These are phyloP conservation scores for Diospyros kaki DNA, from an alignment of 148 eudicot genomes.

Conservation along the genomic window DNA sequence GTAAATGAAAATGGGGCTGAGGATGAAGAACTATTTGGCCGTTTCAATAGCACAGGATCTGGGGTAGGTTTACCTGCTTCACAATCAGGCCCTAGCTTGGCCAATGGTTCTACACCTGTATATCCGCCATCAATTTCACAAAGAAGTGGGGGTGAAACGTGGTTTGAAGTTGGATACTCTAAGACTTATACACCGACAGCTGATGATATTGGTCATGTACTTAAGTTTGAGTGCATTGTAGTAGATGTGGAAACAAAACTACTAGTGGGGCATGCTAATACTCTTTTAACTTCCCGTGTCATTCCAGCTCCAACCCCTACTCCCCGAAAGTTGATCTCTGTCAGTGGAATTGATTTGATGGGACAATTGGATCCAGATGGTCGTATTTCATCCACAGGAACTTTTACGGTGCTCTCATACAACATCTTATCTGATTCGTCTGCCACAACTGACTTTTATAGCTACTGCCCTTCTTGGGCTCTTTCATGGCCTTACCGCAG, in stretches of 20 bases:
- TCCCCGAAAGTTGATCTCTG: slow-evolving; percentile 83
- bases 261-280: slow-evolving; percentile 55
- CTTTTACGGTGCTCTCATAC: slow-evolving; percentile 94
- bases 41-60: slow-evolving; percentile 71
- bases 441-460: slow-evolving; percentile 71
- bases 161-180: slow-evolving; percentile 86
- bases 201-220: slow-evolving; percentile 93
- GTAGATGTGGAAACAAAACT: slow-evolving; percentile 79
- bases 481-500: slow-evolving; percentile 96
- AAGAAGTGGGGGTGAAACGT: slow-evolving; percentile 84
- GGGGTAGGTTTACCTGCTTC: slow-evolving; percentile 55
- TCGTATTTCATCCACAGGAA: slow-evolving; percentile 56
- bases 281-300: slow-evolving; percentile 72
- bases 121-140: slow-evolving; percentile 72
- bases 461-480: slow-evolving; percentile 98
- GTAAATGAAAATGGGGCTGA: slow-evolving; percentile 83
- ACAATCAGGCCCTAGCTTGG: slow-evolving; percentile 57
- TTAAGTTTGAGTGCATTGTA: slow-evolving; percentile 91
- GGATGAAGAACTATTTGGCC: slow-evolving; percentile 87
- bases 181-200: slow-evolving; percentile 92
- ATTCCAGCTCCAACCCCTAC: slow-evolving; percentile 96
- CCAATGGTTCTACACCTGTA: slow-evolving; percentile 58
- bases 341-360: slow-evolving; percentile 59
- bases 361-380: slow-evolving; percentile 76
- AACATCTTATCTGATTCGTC: slow-evolving; percentile 80